Conservation (phyloP, 2,329 filamentous ascomycete species). For the Biscogniauxia sp. region DNA sequence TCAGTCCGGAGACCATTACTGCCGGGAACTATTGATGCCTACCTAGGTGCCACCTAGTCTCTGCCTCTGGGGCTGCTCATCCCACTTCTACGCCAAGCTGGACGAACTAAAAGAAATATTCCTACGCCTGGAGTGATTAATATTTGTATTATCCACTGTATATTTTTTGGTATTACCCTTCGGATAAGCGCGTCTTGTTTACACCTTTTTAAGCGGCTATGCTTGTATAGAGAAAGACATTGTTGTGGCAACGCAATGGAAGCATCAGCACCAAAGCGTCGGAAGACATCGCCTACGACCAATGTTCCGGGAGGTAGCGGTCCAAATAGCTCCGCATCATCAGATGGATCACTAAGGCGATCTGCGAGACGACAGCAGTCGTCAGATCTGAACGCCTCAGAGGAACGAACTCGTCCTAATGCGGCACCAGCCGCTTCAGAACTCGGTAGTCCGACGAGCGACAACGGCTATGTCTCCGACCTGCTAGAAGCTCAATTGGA, state of each 20-base stretch:
- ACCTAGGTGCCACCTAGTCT: not conserved
- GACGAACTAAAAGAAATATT: slow-evolving; percentile 1
- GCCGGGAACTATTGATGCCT: no score
- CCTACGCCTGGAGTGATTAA: not conserved
- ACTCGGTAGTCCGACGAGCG: slow-evolving; percentile 16
- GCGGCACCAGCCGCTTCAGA: slow-evolving; percentile 21
- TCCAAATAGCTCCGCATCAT: slow-evolving; percentile 10
- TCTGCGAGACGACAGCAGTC: slow-evolving; percentile 39
- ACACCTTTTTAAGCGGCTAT: not conserved
- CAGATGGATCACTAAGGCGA: slow-evolving; percentile 15
- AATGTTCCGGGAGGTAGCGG: slow-evolving; percentile 36
- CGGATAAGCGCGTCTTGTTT: not conserved
- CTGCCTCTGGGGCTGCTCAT: not conserved
- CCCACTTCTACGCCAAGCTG: not conserved
- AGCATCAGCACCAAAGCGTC: slow-evolving; percentile 60
- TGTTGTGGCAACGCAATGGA: slow-evolving; percentile 41
- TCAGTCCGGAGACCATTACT: not conserved
- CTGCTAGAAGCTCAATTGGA: slow-evolving; percentile 32
- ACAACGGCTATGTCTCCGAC: slow-evolving; percentile 27
- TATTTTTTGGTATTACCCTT: not conserved
- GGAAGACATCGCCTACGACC: slow-evolving; percentile 58
- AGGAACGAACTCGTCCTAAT: slow-evolving; percentile 33
- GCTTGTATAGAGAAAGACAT: not conserved
- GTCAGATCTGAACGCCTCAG: slow-evolving; percentile 57
- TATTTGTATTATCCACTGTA: not conserved